Percentiles rank a stretch among this genome's conserved stretches.
These are phyloP conservation scores for Crucihimalaya himalaica DNA, from an alignment of 345 rosid species.

Conservation along the genomic window DNA sequence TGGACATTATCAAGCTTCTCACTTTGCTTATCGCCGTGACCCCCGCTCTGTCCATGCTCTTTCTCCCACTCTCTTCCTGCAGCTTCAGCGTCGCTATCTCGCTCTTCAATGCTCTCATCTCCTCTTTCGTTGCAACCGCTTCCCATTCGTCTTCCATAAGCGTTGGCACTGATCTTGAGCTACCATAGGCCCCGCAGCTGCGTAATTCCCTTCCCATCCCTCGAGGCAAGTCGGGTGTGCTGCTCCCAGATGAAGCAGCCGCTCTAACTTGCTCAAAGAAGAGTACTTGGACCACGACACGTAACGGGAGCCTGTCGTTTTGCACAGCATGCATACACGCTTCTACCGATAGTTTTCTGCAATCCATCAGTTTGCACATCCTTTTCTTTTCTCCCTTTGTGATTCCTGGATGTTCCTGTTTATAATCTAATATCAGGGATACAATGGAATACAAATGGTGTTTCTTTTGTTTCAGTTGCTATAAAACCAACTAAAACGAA, in stretches of 20 bases:
- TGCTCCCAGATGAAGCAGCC: conserved; percentile 75
- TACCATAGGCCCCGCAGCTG: conserved; percentile 52
- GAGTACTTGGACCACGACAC: conserved; percentile 79
- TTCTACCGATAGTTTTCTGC: conserved; percentile 79
- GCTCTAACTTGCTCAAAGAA: conserved; percentile 80
- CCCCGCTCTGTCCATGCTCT: conserved; percentile 45
- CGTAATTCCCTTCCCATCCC: conserved; percentile 52
- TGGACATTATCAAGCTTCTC: conserved; percentile 74
- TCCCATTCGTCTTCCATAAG: conserved; percentile 89
- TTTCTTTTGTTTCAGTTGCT: no score
- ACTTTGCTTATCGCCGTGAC: conserved; percentile 51
- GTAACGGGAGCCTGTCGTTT: conserved; percentile 76
- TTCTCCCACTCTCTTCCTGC: conserved; percentile 46
- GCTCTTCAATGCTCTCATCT: conserved; percentile 64
- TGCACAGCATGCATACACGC: conserved; percentile 90
- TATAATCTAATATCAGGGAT: not conserved
- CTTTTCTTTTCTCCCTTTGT: conserved; percentile 80
- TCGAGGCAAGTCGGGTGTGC: conserved; percentile 77
- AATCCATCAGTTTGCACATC: conserved; percentile 88
- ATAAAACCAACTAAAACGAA: no score
- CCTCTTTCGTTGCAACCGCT: conserved; percentile 66
- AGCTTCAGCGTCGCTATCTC: conserved; percentile 66
- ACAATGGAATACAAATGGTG: no score
- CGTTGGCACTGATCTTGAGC: conserved; percentile 70
- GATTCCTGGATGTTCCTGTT: conserved; percentile 74